Conservation (phyloP, 2,329 filamentous ascomycete species). For the Herpotrichia juniperi region DNA sequence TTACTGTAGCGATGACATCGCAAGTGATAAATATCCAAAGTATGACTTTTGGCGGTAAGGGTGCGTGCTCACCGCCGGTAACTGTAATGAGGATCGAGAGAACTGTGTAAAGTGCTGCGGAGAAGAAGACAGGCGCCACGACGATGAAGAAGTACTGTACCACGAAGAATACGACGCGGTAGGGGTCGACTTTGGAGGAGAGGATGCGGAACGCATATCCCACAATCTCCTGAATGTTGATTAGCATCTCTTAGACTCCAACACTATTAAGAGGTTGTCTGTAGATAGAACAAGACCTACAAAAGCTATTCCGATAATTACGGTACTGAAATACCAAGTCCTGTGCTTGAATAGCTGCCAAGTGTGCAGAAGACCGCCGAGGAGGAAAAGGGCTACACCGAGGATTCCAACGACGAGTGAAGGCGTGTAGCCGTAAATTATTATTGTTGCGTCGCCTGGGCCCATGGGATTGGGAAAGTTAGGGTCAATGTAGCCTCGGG, state of each 20-base stretch:
- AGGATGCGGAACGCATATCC: constrained; percentile 55
- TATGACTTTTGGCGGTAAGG: constrained; percentile 55
- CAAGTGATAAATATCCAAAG: constrained; percentile 61
- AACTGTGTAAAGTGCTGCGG: constrained; percentile 62
- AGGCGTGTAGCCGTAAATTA: constrained; percentile 48
- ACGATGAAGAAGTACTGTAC: constrained; percentile 68
- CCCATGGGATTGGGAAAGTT: constrained; percentile 58
- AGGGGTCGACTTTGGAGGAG: constrained; percentile 53
- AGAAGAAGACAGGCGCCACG: constrained; percentile 63
- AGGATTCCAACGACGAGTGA: constrained; percentile 49
- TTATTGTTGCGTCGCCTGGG: constrained; percentile 49
- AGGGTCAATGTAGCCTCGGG: constrained; percentile 56
- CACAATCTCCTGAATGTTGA: constrained; percentile 42
- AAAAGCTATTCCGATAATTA: constrained; percentile 48
- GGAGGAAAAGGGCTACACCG: constrained; percentile 48
- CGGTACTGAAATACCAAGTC: constrained; percentile 51
- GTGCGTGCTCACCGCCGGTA: constrained; percentile 51
- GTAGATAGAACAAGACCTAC: constrained; percentile 23
- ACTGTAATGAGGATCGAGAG: constrained; percentile 57
- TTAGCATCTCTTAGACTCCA: not conserved
- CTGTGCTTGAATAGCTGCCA: constrained; percentile 51
- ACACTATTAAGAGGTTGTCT: not conserved
- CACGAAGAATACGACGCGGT: constrained; percentile 62
- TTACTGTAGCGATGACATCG: constrained; percentile 60
- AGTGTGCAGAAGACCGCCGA: constrained; percentile 49